phyloP scores from a whole-genome alignment of 2,329 filamentous ascomycete genomes.

The Neoarthrinium moseri region DNA sequence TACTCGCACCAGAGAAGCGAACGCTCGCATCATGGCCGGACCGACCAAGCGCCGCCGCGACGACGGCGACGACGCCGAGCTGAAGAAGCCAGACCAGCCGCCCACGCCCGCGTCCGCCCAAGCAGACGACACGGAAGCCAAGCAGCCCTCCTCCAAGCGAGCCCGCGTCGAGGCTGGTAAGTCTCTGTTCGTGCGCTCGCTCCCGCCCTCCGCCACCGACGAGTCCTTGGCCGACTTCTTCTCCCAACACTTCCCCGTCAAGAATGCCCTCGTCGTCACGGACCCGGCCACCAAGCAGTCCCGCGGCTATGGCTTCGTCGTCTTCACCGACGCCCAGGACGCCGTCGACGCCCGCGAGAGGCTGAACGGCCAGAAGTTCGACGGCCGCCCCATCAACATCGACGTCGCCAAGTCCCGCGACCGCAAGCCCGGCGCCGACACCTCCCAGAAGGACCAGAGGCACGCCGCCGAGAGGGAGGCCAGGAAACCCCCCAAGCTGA shows the following conservation, averaged over 20 bases:
- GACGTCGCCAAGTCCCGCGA: conserved; percentile 87
- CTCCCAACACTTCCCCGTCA: conserved; percentile 90
- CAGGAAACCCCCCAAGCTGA: conserved; percentile 69
- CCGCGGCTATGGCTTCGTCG: conserved; percentile 94
- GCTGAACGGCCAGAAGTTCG: conserved; percentile 73
- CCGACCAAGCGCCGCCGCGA: conserved; percentile 1
- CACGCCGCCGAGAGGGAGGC: conserved; percentile 61
- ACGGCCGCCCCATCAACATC: conserved; percentile 79
- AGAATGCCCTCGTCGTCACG: conserved; percentile 89
- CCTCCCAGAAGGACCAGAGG: conserved; percentile 52
- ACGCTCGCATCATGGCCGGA: background rate
- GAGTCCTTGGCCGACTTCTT: conserved; percentile 86
- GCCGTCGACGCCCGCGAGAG: conserved; percentile 77
- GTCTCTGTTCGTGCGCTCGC: conserved; percentile 87
- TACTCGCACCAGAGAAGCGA: background rate
- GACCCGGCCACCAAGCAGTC: conserved; percentile 85
- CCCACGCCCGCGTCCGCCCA: conserved; percentile 22
- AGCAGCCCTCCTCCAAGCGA: conserved; percentile 49
- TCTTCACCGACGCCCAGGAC: conserved; percentile 91
- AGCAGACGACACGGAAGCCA: conserved; percentile 6
- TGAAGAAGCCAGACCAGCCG: conserved; percentile 11
- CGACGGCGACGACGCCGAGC: conserved; percentile 11
- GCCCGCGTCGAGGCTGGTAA: conserved; percentile 58
- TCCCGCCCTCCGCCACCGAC: conserved; percentile 75
- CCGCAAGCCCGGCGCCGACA: conserved; percentile 39